Conservation (phyloP, 192 early-diverging fungal species). For the Coemansia furcata region DNA sequence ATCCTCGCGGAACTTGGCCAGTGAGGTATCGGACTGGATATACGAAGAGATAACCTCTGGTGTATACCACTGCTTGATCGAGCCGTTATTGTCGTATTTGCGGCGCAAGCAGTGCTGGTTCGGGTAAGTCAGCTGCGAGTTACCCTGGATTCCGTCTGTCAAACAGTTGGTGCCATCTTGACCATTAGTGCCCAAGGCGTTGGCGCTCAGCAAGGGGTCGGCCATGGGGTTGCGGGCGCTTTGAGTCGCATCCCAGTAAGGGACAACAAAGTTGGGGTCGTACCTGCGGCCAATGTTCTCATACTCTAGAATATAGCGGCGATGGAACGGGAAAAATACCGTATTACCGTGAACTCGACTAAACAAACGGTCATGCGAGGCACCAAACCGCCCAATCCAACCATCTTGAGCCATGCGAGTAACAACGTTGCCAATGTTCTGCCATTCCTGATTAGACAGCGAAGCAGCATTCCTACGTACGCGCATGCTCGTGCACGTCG, state of each 20-base stretch:
- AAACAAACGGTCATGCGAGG: conserved; percentile 44
- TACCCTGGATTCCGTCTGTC: conserved; percentile 38
- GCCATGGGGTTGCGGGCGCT: conserved; percentile 35
- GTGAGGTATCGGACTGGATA: conserved; percentile 32
- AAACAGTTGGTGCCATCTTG: conserved; percentile 27
- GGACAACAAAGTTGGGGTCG: conserved; percentile 44
- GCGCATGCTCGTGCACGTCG: conserved; percentile 28
- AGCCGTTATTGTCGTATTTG: conserved; percentile 29
- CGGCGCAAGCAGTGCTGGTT: conserved; percentile 51
- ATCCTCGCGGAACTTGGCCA: conserved; percentile 47
- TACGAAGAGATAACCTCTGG: conserved; percentile 47
- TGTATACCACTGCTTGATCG: conserved; percentile 40
- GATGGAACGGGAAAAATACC: conserved; percentile 54
- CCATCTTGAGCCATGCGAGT: conserved; percentile 42
- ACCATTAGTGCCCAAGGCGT: conserved; percentile 35
- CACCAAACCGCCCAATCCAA: conserved; percentile 31
- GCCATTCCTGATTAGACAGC: conserved; percentile 46
- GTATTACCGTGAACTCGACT: conserved; percentile 44
- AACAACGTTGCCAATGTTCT: conserved; percentile 35
- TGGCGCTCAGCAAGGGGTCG: conserved; percentile 29
- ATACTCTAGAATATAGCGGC: conserved; percentile 50
- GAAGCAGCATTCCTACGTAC: conserved; percentile 44
- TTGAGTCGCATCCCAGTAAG: conserved; percentile 54
- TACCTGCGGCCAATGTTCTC: conserved; percentile 42
- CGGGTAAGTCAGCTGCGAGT: conserved; percentile 45